phyloP scores from a whole-genome alignment of 2,329 filamentous ascomycete genomes.

The Beauveria caledonica region DNA sequence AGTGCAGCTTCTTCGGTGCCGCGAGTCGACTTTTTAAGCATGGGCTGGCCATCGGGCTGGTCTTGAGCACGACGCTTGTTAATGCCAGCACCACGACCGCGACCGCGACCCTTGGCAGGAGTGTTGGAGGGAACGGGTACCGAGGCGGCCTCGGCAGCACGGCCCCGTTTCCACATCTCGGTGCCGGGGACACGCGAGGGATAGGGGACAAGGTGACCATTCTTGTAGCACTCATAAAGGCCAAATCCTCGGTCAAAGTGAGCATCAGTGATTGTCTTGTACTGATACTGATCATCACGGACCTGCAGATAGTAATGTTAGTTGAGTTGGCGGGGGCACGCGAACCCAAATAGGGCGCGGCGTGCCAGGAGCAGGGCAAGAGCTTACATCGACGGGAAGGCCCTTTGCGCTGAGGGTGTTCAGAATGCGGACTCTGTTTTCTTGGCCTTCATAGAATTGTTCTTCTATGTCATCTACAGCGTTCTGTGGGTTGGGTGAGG shows the following conservation, averaged over 20 bases:
- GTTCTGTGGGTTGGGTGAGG: constrained; percentile 23
- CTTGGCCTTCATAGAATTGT: constrained; percentile 36
- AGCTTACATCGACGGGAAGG: constrained; percentile 42
- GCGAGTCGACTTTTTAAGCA: constrained; percentile 39
- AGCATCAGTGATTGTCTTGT: constrained; percentile 36
- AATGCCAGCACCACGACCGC: constrained; percentile 21
- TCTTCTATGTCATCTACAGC: constrained; percentile 31
- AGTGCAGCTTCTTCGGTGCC: constrained; percentile 23
- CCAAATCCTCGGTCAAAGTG: constrained; percentile 36
- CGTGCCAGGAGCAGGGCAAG: constrained; percentile 9
- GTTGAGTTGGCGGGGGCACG: background rate
- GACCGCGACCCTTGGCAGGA: constrained; percentile 24
- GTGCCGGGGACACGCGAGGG: constrained; percentile 35
- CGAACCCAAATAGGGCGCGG: constrained; percentile 12
- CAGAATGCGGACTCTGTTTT: constrained; percentile 38
- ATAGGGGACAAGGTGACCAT: constrained; percentile 37
- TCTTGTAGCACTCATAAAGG: constrained; percentile 32
- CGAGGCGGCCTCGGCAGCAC: constrained; percentile 30
- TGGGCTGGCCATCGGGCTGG: constrained; percentile 40
- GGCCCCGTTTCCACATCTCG: constrained; percentile 31
- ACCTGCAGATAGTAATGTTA: constrained; percentile 23
- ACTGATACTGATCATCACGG: constrained; percentile 36
- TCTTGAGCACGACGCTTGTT: constrained; percentile 44
- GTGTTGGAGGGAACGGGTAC: constrained; percentile 20
- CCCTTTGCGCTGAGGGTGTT: constrained; percentile 33